Conservation (phyloP, 1,284 basidiomycete genomes). For the Cutaneotrichosporon cyanovorans region DNA sequence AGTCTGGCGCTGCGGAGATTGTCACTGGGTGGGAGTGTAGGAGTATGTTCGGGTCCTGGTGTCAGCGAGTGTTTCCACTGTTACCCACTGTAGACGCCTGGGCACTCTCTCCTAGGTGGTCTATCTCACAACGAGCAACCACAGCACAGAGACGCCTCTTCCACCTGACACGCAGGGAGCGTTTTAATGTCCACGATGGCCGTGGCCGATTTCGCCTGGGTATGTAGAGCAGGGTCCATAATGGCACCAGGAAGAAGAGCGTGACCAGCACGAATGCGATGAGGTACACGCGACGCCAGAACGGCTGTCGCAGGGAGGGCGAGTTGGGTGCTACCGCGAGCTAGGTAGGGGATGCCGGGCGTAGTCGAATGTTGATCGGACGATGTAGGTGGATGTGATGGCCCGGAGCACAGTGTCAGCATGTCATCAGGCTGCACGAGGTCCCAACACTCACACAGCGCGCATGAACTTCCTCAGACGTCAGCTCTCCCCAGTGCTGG, state of each 20-base stretch:
- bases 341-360: conserved; percentile 11
- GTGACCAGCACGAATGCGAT: conserved; percentile 25
- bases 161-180: conserved; percentile 35
- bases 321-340: conserved; percentile 25
- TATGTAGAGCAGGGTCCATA: conserved; percentile 31
- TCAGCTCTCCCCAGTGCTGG: too few relatives aligned
- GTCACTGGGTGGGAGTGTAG: conserved; percentile 31
- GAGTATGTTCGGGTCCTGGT: conserved; percentile 25
- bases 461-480: too few relatives aligned
- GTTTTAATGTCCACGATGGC: conserved; percentile 28
- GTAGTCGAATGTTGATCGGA: too few relatives aligned
- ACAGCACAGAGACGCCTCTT: conserved; percentile 27
- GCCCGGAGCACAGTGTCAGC: too few relatives aligned
- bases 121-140: conserved; percentile 39
- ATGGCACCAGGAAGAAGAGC: conserved; percentile 29
- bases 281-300: conserved; percentile 34
- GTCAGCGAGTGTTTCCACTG: background rate
- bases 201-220: conserved; percentile 27
- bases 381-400: too few relatives aligned
- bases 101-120: conserved; percentile 36
- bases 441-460: too few relatives aligned
- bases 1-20: conserved; percentile 26
- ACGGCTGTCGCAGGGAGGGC: conserved; percentile 23
- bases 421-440: too few relatives aligned
- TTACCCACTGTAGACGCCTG: conserved; percentile 20